Evolutionary conservation across 179 eudicot species (phyloP), one percentile per base, ranked within the genome.

Genomic region (Silene coronaria): DNA sequence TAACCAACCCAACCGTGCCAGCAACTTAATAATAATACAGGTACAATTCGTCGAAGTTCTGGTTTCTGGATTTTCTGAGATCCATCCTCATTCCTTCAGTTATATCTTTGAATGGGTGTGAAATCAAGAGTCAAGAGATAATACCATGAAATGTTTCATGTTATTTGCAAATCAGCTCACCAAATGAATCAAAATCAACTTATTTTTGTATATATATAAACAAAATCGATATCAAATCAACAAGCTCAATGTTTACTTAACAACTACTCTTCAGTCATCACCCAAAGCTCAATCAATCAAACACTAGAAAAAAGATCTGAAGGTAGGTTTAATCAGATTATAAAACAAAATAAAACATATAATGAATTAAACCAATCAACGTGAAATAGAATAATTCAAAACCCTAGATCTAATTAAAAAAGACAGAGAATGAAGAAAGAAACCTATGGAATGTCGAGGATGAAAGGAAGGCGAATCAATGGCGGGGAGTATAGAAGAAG

Each of bases 1-100:
- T 92, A 92, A 92, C 91, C 70, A 92, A 76, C 38, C 93, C 96
- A 13, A 92, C 93, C 3, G 96, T 92, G n/a, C 97, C 96, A 70
- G 96, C 97, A 55, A 92, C 97, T 78, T 92, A 92, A 69, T 90
- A 92, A 65, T 96, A 89, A 27, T 90, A 92, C 1, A 92, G 85
- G 80, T 92, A 92, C 60, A 90, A 71, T 80, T 92, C 97, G 46
- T 91, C 97, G 9, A 92, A 92, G 82, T 80, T 92, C 77, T 81
- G 80, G 84, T 85, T 82, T 82, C 85, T 80, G 0, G 85, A 82
- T 72, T 85, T 85, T 28, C 82, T 80, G 12, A 85, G 79, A 80
- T 85, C 87, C 77, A 76, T 67, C 64, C 85, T 72, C 85, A 85
- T 82, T 32, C 85, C 85, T 75, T 82, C 87, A 48, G 77, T 82